Evolutionary conservation across 2,329 filamentous ascomycete genomes (phyloP).

Genomic region (Dothiorella sarmentorum): DNA sequence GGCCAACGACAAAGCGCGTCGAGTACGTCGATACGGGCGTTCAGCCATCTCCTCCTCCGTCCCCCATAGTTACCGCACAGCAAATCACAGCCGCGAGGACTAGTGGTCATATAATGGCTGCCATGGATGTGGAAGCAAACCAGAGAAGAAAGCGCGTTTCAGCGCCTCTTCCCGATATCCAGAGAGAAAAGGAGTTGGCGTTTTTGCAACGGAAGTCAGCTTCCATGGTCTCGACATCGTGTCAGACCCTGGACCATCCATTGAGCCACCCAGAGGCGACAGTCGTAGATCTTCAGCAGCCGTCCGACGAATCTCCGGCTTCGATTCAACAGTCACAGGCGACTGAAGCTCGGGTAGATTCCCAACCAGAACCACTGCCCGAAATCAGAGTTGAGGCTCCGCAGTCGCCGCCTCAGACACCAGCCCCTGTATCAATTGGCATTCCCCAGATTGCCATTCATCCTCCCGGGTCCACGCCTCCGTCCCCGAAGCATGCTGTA

Average conservation of each 20-base stretch:
- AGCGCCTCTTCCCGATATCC: constrained; percentile 28
- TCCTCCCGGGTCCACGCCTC: constrained; percentile 58
- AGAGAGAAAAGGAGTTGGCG: constrained; percentile 1
- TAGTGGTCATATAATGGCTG: constrained; percentile 18
- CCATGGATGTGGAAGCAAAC: constrained; percentile 63
- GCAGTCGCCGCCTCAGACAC: constrained; percentile 31
- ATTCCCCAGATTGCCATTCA: constrained; percentile 90
- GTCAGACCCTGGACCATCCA: constrained; percentile 61
- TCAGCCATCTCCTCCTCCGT: constrained; percentile 80
- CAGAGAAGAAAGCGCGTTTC: constrained; percentile 67
- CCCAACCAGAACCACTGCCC: constrained; percentile 20
- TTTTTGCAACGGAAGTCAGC: constrained; percentile 22
- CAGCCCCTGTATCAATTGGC: constrained; percentile 40
- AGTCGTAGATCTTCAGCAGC: constrained; percentile 42
- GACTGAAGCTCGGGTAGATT: constrained; percentile 45
- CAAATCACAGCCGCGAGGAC: constrained; percentile 24
- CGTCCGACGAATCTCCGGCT: constrained; percentile 40
- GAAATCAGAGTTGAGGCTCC: constrained; percentile 23
- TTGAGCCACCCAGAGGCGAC: constrained; percentile 65
- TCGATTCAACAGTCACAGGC: too few species aligned
- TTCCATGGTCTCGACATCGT: constrained; percentile 62
- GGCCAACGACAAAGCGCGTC: constrained; percentile 24
- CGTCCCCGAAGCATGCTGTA: constrained; percentile 66
- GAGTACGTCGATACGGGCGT: constrained; percentile 72
- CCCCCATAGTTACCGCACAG: constrained; percentile 52